Evolutionary conservation across 1,139 yeast species (phyloP).

Genomic region (Ogataea hybrid): DNA sequence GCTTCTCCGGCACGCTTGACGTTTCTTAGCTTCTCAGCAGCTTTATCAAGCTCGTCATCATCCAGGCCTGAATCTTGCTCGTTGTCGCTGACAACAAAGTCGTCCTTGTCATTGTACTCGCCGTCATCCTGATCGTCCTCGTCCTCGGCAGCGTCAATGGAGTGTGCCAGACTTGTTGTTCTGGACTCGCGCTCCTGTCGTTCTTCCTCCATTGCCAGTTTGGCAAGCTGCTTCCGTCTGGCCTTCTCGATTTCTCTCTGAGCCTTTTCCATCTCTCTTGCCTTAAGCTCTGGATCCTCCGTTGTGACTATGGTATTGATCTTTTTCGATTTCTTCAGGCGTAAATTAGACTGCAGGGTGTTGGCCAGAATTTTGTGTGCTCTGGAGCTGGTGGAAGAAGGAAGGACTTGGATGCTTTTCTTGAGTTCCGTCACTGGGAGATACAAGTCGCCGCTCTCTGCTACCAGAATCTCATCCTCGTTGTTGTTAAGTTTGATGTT

Average conservation of each 20-base stretch:
- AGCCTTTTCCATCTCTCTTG: conserved; percentile 76
- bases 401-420: conserved; percentile 71
- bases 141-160: conserved; percentile 34
- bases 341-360: conserved; percentile 69
- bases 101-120: conserved; percentile 51
- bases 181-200: conserved; percentile 38
- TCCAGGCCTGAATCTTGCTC: conserved; percentile 45
- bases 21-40: conserved; percentile 35
- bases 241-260: conserved; percentile 70
- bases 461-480: conserved; percentile 72
- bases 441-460: conserved; percentile 68
- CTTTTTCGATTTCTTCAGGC: conserved; percentile 46
- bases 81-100: conserved; percentile 44
- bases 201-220: conserved; percentile 53
- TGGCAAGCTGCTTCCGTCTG: conserved; percentile 62
- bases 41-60: conserved; percentile 43
- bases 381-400: conserved; percentile 80
- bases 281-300: conserved; percentile 84
- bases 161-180: conserved; percentile 5
- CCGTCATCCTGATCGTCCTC: conserved; percentile 47
- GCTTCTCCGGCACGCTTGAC: conserved; percentile 35
- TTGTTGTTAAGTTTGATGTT: conserved; percentile 70
- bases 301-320: conserved; percentile 74
- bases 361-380: conserved; percentile 80
- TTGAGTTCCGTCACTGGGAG: conserved; percentile 50